Base-by-base conservation (phyloP, 768 basidiomycete species). In the Amylocystis lapponica region DNA sequence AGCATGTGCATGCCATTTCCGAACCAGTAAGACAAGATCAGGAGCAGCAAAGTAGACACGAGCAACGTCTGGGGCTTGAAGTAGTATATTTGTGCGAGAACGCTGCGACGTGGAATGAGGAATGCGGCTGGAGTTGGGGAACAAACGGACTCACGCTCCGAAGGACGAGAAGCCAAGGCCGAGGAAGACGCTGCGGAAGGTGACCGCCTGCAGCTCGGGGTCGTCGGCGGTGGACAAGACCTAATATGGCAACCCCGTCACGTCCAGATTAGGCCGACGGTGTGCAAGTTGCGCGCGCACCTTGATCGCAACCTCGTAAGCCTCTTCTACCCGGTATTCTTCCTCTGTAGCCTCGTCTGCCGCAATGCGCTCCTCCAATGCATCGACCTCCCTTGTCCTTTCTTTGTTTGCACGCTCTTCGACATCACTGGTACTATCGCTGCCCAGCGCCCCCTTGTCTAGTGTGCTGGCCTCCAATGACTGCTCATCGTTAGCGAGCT, bases 181-280 rank as follows among this genome's bases (percentile, higher is more conserved):
- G 2, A 79, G 64, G 57, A 79, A 68, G 67, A 73, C 72, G 55
- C 75, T 71, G 13, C 78, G 62, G 60, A 80, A 76, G 1, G 77
- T 79, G 48, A 72, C 70, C 0, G 66, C 61, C 1, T 68, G 74
- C 31, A 63, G 55, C 20, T 58, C 57, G 11, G 66, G 63, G 36
- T 69, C 68, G 45, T 69, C 68, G 9, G 55, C 52, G 3, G 55
- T 54, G 14, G 60, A 57, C 44, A 68, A 44, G 33, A 68, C 66
- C 58, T 66, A 27, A n/a, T n/a, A n/a, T n/a, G n/a, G n/a, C n/a
- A n/a, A n/a, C n/a, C n/a, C 9, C 29, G n/a, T 30, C 10, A 30
- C n/a, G n/a, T 30, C 9, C n/a, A 9, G 9, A 9, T 30, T 30
- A 30, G n/a, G n/a, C 29, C 9, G n/a, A 30, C n/a, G n/a, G n/a